phyloP scores from a whole-genome alignment of 1,284 basidiomycete species.

The Kwoniella shivajii region DNA sequence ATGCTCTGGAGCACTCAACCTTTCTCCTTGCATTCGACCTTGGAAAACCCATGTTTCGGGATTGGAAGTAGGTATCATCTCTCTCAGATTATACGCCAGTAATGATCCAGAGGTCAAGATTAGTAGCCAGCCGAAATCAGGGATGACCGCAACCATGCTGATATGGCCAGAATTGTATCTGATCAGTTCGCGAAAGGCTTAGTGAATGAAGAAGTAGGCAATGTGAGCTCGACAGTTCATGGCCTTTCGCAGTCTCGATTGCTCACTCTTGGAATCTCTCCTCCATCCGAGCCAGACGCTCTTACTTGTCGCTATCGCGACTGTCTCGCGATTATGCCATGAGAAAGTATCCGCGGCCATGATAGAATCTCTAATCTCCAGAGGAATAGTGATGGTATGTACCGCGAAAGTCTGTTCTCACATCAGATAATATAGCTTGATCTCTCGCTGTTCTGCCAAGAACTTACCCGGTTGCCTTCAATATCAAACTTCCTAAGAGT shows the following conservation, averaged over 20 bases:
- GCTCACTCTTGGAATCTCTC: constrained; percentile 21
- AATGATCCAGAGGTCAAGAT: constrained; percentile 30
- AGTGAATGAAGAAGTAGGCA: neutral
- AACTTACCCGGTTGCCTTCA: constrained; percentile 37
- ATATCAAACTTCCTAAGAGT: constrained; percentile 36
- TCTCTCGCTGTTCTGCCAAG: neutral
- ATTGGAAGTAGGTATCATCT: constrained; percentile 38
- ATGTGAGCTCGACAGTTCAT: neutral
- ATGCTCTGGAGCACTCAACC: constrained; percentile 27
- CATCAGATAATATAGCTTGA: neutral
- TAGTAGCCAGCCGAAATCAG: constrained; percentile 40
- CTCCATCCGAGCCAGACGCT: constrained; percentile 41
- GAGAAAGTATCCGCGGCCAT: constrained; percentile 33
- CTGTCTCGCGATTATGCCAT: constrained; percentile 33
- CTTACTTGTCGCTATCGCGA: constrained; percentile 28
- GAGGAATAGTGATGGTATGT: constrained; percentile 27
- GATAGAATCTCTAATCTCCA: constrained; percentile 24
- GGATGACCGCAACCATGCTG: constrained; percentile 26
- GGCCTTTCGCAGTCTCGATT: neutral
- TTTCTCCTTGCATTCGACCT: constrained; percentile 19
- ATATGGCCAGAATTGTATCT: constrained; percentile 27
- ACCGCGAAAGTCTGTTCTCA: constrained; percentile 30
- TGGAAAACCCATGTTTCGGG: constrained; percentile 32
- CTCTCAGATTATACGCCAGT: constrained; percentile 29
- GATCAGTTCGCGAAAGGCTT: constrained; percentile 38